These are phyloP conservation scores for Fonsecaea pedrosoi DNA, from an alignment of 2,329 filamentous ascomycete genomes.

Conservation along the genomic window DNA sequence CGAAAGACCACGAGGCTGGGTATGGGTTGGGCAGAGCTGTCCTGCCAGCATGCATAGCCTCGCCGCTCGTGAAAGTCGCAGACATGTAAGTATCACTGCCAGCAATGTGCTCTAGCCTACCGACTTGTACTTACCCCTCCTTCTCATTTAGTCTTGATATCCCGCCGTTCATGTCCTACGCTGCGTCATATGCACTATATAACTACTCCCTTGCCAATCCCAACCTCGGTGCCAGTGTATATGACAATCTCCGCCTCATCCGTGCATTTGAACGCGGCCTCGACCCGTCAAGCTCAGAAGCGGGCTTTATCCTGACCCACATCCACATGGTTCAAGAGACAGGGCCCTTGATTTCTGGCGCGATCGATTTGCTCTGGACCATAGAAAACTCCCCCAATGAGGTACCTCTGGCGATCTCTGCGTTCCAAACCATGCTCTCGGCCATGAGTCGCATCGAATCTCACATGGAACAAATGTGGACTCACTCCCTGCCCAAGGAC, in stretches of 20 bases:
- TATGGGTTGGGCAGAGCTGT: constrained; percentile 80
- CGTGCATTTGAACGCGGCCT: constrained; percentile 91
- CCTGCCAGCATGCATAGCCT: constrained; percentile 75
- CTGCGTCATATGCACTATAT: constrained; percentile 67
- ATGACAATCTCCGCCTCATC: constrained; percentile 76
- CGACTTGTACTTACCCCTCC: constrained; percentile 17
- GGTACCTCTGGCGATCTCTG: constrained; percentile 45
- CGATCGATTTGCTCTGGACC: constrained; percentile 69
- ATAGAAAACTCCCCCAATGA: constrained; percentile 45
- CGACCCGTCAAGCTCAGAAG: constrained; percentile 85
- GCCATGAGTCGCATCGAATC: constrained; percentile 74
- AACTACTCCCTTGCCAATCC: constrained; percentile 68
- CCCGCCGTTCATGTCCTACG: constrained; percentile 91
- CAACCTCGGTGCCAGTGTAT: constrained; percentile 47
- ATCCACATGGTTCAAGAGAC: constrained; percentile 94
- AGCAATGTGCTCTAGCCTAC: neutral
- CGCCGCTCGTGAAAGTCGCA: constrained; percentile 82
- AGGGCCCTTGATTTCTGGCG: constrained; percentile 75
- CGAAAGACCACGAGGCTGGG: constrained; percentile 63
- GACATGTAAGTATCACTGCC: constrained; percentile 72
- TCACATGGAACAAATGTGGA: constrained; percentile 94
- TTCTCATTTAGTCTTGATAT: constrained; percentile 66
- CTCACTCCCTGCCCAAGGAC: constrained; percentile 78
- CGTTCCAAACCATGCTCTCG: constrained; percentile 66
- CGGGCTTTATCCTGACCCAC: constrained; percentile 94